Evolutionary conservation across 139 green algal genomes (phyloP), one percentile per base, ranked within the genome.

Genomic region (Desmodesmus armatus): DNA sequence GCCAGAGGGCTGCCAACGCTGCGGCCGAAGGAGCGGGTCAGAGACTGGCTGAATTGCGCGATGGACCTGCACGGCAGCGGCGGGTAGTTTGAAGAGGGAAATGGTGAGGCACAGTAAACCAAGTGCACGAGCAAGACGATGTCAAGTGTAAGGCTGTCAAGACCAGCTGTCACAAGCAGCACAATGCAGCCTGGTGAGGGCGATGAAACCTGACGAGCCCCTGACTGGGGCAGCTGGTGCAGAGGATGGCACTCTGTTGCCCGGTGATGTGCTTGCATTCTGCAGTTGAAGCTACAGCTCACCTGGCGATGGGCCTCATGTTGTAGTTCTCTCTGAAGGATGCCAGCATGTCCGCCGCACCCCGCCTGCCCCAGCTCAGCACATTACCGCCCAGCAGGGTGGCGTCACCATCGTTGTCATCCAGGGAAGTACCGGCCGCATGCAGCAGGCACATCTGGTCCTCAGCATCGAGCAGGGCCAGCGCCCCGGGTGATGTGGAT

Each of bases 381-480:
- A 66, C 13, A 1, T 21, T 55, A 17, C 23, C 31, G 3, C 37
- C 37, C n/a, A n/a, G n/a, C n/a, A n/a, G n/a, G n/a, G n/a, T n/a
- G n/a, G n/a, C n/a, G 5, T 60, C 71, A 69, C 49, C 40, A 33
- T 72, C 55, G 49, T 76, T 62, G 19, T 84, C 78, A 63, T 77
- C 62, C 23, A 23, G 3, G 13, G 78, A 63, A 11, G 15, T 63
- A 0, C 58, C 60, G 39, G 62, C 63, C 9, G 25, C 11, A n/a
- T 40, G 47, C 23, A 77, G 23, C 63, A 77, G 63, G 62, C 63
- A 53, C 79, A 75, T 15, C 63, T 31, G 31, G 43, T 85, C 79
- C 21, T 75, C 79, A 9, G 65, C 79, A 25, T 73, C 79, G 2
- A 85, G 79, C 65, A 85, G 65, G 5, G 65, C 63, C 49, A 85